These are phyloP conservation scores for Rutstroemia sydowiana DNA, from an alignment of 2,329 filamentous ascomycete species.

Conservation along the genomic window DNA sequence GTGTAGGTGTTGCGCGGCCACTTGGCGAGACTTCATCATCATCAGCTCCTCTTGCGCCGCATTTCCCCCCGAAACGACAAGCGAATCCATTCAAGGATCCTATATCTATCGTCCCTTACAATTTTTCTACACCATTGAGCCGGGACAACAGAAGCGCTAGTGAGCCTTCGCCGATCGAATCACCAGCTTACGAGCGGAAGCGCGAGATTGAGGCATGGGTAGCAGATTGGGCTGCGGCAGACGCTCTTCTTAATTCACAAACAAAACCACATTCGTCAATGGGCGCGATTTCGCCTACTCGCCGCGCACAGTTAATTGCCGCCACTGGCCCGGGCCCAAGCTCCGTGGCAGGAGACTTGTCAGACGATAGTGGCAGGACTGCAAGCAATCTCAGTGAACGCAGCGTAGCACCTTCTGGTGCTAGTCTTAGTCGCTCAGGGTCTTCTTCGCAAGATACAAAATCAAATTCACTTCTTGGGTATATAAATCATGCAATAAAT, in stretches of 20 bases:
- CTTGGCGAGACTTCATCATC: conserved; percentile 12
- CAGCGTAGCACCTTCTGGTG: conserved; percentile 21
- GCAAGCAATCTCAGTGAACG: conserved; percentile 30
- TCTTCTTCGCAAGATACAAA: conserved; percentile 24
- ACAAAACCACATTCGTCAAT: conserved; percentile 22
- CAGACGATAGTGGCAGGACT: conserved; percentile 27
- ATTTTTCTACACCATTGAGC: conserved; percentile 6
- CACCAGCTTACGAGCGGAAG: conserved; percentile 19
- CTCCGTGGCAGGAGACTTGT: conserved; percentile 19
- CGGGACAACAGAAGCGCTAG: conserved; percentile 10
- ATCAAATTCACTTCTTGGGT: conserved; percentile 26
- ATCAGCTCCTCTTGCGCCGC: conserved; percentile 1
- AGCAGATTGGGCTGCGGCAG: conserved; percentile 31
- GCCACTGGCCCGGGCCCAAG: conserved; percentile 17
- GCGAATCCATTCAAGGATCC: conserved; percentile 28
- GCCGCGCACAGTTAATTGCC: conserved; percentile 25
- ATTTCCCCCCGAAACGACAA: conserved; percentile 11
- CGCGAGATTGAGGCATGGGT: conserved; percentile 32
- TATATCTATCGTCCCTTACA: conserved; percentile 3
- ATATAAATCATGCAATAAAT: conserved; percentile 23
- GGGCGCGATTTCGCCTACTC: conserved; percentile 28
- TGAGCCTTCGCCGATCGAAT: neutral
- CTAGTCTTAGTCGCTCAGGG: conserved; percentile 23
- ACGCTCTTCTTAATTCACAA: conserved; percentile 27
- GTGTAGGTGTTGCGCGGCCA: conserved; percentile 19